A percentile compares a stretch with the other conserved stretches of the same genome.
phyloP scores from a whole-genome alignment of 2,329 filamentous ascomycete species.

The Paraphaeosphaeria sporulosa region DNA sequence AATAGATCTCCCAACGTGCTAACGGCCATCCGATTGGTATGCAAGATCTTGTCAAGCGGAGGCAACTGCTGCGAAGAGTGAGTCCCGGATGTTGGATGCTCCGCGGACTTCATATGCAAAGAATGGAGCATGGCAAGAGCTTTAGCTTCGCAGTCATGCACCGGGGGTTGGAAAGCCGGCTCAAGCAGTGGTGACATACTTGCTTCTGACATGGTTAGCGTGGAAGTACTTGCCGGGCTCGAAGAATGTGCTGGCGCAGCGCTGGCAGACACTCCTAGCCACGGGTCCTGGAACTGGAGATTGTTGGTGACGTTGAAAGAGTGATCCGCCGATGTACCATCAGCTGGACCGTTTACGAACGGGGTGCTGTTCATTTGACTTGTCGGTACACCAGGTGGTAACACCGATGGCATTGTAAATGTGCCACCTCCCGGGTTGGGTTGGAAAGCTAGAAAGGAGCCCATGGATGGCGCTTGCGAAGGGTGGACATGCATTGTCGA shows the following conservation, averaged over 20 bases:
- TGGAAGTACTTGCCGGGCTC: not conserved
- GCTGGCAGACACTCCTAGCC: not conserved
- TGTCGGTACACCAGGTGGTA: not conserved
- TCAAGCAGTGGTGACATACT: not conserved
- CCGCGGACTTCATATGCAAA: not conserved
- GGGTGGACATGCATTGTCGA: not conserved
- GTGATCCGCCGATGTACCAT: not conserved
- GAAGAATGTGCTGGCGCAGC: not conserved
- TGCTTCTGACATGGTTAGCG: not conserved
- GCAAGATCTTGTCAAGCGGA: slow-evolving; percentile 8
- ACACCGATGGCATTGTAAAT: not conserved
- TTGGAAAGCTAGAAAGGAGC: not conserved
- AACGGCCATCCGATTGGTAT: not conserved
- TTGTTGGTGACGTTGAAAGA: not conserved
- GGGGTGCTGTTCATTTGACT: not conserved
- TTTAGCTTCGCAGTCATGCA: slow-evolving; percentile 15
- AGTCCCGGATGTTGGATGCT: not conserved
- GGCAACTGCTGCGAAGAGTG: not conserved
- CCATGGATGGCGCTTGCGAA: not conserved
- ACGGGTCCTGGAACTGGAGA: not conserved
- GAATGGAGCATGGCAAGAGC: slow-evolving; percentile 6
- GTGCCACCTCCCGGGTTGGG: not conserved
- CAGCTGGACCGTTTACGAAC: not conserved
- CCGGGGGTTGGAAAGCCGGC: not conserved
- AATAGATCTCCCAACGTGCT: not conserved